Conservation (phyloP, 805 yeast genomes). For the Millerozyma miso region DNA sequence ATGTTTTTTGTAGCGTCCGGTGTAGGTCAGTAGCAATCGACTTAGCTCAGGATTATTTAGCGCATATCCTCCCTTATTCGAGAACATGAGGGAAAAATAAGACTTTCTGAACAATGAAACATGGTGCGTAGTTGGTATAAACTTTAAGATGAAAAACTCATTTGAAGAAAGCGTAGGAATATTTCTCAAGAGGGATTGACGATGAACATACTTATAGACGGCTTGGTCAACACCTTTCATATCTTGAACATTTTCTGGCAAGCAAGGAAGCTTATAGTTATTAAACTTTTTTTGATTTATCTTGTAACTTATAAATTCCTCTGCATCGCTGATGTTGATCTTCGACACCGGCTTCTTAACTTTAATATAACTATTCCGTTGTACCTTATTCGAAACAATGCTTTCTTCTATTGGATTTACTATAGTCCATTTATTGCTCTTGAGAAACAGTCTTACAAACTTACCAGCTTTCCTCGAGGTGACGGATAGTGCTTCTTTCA, state of each 20-base stretch:
- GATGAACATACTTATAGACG: slow-evolving; percentile 13
- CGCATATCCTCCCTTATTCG: slow-evolving; percentile 22
- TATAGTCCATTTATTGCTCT: background rate
- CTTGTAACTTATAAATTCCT: slow-evolving; percentile 4
- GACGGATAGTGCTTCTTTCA: no score
- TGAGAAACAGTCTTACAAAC: background rate
- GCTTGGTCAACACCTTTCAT: slow-evolving; percentile 31
- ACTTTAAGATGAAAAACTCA: slow-evolving; percentile 22
- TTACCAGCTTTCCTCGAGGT: no score
- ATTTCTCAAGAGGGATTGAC: slow-evolving; percentile 6
- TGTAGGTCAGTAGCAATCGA: slow-evolving; percentile 17
- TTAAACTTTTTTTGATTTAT: slow-evolving; percentile 5
- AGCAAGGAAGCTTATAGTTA: slow-evolving; percentile 6
- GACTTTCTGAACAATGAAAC: slow-evolving; percentile 31
- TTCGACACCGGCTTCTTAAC: background rate
- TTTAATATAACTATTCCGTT: background rate
- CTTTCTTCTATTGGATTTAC: background rate
- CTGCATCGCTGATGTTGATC: slow-evolving; percentile 3
- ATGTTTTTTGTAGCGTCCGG: slow-evolving; percentile 21
- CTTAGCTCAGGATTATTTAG: slow-evolving; percentile 25
- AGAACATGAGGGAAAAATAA: slow-evolving; percentile 32
- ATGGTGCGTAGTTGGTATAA: slow-evolving; percentile 26
- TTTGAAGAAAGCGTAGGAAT: slow-evolving; percentile 15
- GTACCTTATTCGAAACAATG: background rate
- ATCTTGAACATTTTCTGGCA: slow-evolving; percentile 28